Conservation (phyloP, 2,329 filamentous ascomycete species). For the Sclerotinia nivalis region DNA sequence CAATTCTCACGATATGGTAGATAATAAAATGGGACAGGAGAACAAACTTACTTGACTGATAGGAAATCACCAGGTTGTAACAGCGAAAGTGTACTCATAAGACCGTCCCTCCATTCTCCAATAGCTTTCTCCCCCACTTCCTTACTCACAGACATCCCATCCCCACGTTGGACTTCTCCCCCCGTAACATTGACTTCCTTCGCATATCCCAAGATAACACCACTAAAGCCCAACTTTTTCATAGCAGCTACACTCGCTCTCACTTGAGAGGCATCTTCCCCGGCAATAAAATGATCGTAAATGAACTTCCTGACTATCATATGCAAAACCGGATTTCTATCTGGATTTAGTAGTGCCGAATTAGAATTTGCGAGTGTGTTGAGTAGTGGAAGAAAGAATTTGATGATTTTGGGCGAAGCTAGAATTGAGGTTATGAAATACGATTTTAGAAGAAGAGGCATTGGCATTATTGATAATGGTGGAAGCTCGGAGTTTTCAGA, state of each 20-base stretch:
- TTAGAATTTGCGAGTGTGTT: constrained; percentile 20
- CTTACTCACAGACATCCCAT: background rate
- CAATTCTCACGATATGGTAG: background rate
- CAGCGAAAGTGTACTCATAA: constrained; percentile 54
- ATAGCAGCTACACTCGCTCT: constrained; percentile 61
- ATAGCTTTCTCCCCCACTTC: constrained; percentile 23
- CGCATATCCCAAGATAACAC: constrained; percentile 81
- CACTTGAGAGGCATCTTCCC: constrained; percentile 69
- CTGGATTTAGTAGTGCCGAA: constrained; percentile 48
- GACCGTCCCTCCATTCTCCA: constrained; percentile 51
- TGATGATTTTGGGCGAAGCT: constrained; percentile 23
- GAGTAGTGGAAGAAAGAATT: constrained; percentile 21
- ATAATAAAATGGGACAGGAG: background rate
- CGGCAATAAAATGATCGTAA: constrained; percentile 86
- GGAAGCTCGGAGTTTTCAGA: constrained; percentile 1
- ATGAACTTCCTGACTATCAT: constrained; percentile 74
- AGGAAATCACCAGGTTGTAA: constrained; percentile 53
- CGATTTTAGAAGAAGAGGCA: constrained; percentile 16
- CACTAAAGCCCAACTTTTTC: constrained; percentile 73
- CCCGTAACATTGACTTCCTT: constrained; percentile 58
- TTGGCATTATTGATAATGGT: constrained; percentile 27
- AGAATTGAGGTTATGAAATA: constrained; percentile 24
- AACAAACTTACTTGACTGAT: constrained; percentile 50
- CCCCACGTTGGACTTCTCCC: background rate
- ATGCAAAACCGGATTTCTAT: constrained; percentile 69